Percentiles rank a stretch among this genome's conserved stretches.
These are phyloP conservation scores for Arthrobotrys sphaeroides DNA, from an alignment of 2,329 filamentous ascomycete genomes.

Conservation along the genomic window DNA sequence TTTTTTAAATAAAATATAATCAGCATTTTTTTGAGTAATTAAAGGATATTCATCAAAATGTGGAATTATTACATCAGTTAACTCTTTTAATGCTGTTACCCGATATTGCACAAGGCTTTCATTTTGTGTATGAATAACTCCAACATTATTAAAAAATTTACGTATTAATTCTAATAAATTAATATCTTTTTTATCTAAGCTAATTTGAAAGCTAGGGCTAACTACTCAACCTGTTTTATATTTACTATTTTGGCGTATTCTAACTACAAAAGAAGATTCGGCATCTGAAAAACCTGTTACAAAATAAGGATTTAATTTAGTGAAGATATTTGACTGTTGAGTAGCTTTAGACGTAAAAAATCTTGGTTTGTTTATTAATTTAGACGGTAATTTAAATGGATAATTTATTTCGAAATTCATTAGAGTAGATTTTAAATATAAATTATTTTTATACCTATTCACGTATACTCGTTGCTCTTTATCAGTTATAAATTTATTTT, in stretches of 20 bases:
- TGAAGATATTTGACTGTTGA: slow-evolving; percentile 15
- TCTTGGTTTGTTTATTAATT: slow-evolving; percentile 25
- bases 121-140: too few species aligned
- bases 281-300: too few species aligned
- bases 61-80: slow-evolving; percentile 18
- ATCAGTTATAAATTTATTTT: neutral
- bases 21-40: slow-evolving; percentile 31
- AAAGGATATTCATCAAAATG: slow-evolving; percentile 27
- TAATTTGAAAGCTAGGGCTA: too few species aligned
- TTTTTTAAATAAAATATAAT: slow-evolving; percentile 22
- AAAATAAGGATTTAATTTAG: too few species aligned
- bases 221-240: too few species aligned
- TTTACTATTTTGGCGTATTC: too few species aligned
- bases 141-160: too few species aligned
- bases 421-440: slow-evolving; percentile 44
- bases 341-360: neutral
- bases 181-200: too few species aligned
- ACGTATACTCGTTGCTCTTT: slow-evolving; percentile 21
- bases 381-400: neutral
- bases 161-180: too few species aligned
- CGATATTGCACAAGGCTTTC: too few species aligned
- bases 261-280: too few species aligned
- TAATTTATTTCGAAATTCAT: slow-evolving; percentile 47
- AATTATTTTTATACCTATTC: slow-evolving; percentile 30
- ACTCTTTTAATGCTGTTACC: too few species aligned